phyloP scores from a whole-genome alignment of 768 basidiomycete species.

The Termitomyces eurrhizus region DNA sequence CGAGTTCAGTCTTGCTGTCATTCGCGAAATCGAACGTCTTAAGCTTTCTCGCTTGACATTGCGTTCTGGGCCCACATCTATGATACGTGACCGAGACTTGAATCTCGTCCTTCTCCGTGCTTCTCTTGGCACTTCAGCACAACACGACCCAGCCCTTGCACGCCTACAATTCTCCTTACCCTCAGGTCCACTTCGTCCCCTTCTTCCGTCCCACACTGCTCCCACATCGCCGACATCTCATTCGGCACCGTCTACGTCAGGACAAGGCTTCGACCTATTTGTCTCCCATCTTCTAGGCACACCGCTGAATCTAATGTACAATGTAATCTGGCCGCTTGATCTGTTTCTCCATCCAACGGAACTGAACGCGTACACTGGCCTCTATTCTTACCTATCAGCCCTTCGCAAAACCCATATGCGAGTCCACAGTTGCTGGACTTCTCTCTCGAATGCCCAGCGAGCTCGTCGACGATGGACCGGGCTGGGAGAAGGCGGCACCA shows the following conservation, averaged over 20 bases:
- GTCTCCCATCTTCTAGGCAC: constrained; percentile 79
- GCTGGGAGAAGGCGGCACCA: constrained; percentile 79
- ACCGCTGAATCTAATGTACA: constrained; percentile 64
- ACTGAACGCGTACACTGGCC: constrained; percentile 64
- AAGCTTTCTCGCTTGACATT: constrained; percentile 73
- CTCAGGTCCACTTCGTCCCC: constrained; percentile 74
- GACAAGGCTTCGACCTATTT: constrained; percentile 48
- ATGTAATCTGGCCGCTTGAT: constrained; percentile 83
- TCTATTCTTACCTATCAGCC: constrained; percentile 83
- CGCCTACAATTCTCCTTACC: constrained; percentile 75
- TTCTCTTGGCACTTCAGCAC: constrained; percentile 83
- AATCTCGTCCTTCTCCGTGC: constrained; percentile 84
- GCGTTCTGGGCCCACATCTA: constrained; percentile 58
- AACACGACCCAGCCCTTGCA: constrained; percentile 76
- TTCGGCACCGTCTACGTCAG: constrained; percentile 29
- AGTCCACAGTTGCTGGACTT: constrained; percentile 79
- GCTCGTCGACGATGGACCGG: constrained; percentile 85
- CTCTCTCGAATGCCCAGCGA: constrained; percentile 81
- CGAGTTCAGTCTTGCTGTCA: constrained; percentile 79
- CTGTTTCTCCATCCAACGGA: constrained; percentile 81
- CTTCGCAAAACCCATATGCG: constrained; percentile 80
- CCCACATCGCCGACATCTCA: constrained; percentile 28
- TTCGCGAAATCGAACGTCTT: constrained; percentile 82
- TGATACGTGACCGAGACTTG: constrained; percentile 90
- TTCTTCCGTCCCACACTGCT: constrained; percentile 57